Evolutionary conservation across 2,329 filamentous ascomycete genomes (phyloP).

Genomic region (Trichophyton rubrum): DNA sequence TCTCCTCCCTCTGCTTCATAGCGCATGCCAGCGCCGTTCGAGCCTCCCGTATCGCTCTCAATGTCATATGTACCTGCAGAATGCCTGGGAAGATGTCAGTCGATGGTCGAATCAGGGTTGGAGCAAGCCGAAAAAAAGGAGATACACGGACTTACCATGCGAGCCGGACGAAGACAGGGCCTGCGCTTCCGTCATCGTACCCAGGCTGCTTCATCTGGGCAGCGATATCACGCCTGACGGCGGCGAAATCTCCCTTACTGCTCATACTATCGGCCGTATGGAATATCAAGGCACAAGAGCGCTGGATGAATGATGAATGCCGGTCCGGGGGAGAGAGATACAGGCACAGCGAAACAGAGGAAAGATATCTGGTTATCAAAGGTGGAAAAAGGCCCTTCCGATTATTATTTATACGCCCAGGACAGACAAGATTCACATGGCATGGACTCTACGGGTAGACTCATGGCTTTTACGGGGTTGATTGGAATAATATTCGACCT

Average conservation of each 20-base stretch:
- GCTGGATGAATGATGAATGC: constrained; percentile 3
- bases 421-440: not conserved
- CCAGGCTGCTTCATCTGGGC: constrained; percentile 46
- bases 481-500: not conserved
- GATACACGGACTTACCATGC: constrained; percentile 39
- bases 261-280: constrained; percentile 24
- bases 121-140: not conserved
- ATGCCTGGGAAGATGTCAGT: constrained; percentile 35
- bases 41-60: constrained; percentile 48
- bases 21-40: constrained; percentile 54
- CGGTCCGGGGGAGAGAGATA: not conserved
- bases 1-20: constrained; percentile 53
- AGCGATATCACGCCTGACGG: constrained; percentile 44
- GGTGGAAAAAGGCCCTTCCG: not conserved
- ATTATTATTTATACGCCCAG: not conserved
- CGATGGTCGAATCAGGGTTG: not conserved
- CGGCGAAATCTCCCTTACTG: constrained; percentile 29
- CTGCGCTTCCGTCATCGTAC: constrained; percentile 54
- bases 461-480: not conserved
- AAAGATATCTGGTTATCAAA: not conserved
- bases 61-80: constrained; percentile 51
- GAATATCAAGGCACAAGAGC: constrained; percentile 4
- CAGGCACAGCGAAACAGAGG: not conserved
- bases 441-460: not conserved
- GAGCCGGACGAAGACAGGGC: constrained; percentile 50